Percentiles rank a stretch among this genome's conserved stretches.
Conservation (phyloP, 345 rosid genomes). For the Geranium rotundifolium region DNA sequence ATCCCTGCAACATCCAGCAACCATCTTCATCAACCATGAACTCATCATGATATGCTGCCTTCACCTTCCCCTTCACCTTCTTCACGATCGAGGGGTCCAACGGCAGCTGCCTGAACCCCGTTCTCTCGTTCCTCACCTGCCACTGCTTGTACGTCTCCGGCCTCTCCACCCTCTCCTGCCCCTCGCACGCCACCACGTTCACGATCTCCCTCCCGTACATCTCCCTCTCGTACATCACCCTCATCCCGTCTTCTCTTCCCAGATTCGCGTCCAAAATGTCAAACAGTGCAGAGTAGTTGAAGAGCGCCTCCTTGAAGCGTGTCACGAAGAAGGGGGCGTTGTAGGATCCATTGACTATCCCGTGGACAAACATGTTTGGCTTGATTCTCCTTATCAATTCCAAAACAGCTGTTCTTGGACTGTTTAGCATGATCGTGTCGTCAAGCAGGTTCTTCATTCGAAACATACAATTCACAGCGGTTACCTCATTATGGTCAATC, state of each 20-base stretch:
- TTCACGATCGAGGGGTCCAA: constrained; percentile 30
- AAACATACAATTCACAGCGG: constrained; percentile 49
- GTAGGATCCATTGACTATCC: constrained; percentile 44
- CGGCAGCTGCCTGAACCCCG: constrained; percentile 59
- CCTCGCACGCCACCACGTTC: constrained; percentile 71
- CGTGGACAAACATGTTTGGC: constrained; percentile 37
- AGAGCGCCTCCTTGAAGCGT: constrained; percentile 67
- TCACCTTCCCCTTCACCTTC: constrained; percentile 30
- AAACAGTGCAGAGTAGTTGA: constrained; percentile 57
- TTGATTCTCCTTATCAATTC: constrained; percentile 45
- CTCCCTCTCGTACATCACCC: constrained; percentile 60
- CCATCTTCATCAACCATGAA: constrained; percentile 23
- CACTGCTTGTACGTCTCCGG: constrained; percentile 82
- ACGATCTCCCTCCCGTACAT: constrained; percentile 46
- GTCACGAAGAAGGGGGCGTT: constrained; percentile 65
- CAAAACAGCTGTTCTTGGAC: constrained; percentile 54
- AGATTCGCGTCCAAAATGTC: constrained; percentile 46
- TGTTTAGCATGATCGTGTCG: constrained; percentile 41
- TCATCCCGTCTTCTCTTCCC: constrained; percentile 30
- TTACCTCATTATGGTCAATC: constrained; percentile 31
- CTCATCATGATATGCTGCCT: constrained; percentile 21
- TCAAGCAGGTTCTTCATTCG: constrained; percentile 60
- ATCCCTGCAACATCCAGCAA: constrained; percentile 43
- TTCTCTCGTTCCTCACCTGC: constrained; percentile 44
- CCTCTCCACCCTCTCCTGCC: constrained; percentile 63